Conservation (phyloP, 148 eudicot species). For the Rheum nobile region DNA sequence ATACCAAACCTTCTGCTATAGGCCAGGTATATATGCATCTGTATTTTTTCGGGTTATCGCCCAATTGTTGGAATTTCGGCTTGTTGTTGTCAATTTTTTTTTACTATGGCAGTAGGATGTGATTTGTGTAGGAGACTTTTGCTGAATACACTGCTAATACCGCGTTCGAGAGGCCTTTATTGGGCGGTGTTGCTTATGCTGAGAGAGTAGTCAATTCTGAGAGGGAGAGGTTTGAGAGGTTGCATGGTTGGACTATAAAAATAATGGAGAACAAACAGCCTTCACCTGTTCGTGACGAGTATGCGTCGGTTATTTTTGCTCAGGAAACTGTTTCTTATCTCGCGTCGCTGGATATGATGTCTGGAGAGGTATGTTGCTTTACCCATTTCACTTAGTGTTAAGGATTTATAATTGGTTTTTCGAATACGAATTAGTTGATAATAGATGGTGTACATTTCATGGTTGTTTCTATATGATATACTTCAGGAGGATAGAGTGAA, state of each 20-base stretch:
- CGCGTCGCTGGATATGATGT: slow-evolving; percentile 62
- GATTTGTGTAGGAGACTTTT: slow-evolving; percentile 45
- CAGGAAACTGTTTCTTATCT: slow-evolving; percentile 64
- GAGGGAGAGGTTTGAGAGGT: slow-evolving; percentile 53
- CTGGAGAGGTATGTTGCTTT: slow-evolving; percentile 43
- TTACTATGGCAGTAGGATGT: not conserved
- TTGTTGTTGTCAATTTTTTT: not conserved
- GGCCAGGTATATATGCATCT: slow-evolving; percentile 27
- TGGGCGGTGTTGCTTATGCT: slow-evolving; percentile 73
- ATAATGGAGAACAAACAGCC: slow-evolving; percentile 51
- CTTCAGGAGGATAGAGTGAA: slow-evolving; percentile 64
- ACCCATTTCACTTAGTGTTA: not conserved
- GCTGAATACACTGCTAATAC: slow-evolving; percentile 62
- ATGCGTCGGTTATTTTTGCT: slow-evolving; percentile 58
- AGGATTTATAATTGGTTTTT: not conserved
- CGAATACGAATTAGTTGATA: not conserved
- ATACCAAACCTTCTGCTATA: slow-evolving; percentile 45
- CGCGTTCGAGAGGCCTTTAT: slow-evolving; percentile 57
- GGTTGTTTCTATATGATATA: too few species aligned
- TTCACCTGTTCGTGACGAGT: slow-evolving; percentile 51
- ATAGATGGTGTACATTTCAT: slow-evolving; percentile 4
- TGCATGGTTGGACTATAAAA: slow-evolving; percentile 48
- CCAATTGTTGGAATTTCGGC: not conserved
- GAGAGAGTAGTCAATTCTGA: slow-evolving; percentile 40
- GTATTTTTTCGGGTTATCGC: too few species aligned